Evolutionary conservation across 2,329 filamentous ascomycete species (phyloP), one percentile per base, ranked within the genome.

Genomic region (Pochonia chlamydosporia): DNA sequence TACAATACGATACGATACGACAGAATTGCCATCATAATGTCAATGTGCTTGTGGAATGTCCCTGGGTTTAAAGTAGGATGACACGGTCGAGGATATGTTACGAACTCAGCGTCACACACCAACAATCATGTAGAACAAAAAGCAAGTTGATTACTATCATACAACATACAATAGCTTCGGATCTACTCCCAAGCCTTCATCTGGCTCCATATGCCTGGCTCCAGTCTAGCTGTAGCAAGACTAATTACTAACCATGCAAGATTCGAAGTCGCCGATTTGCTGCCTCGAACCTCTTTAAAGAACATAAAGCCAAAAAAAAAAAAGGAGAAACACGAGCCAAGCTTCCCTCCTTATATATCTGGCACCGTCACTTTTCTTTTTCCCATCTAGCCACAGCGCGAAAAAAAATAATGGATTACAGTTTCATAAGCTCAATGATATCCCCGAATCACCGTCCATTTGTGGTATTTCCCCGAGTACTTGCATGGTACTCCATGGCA

Each of bases 381-480:
- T 36, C 37, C 18, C 13, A 30, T 42, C 47, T 46, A 40, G 24
- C 10, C 42, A 24, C 42, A 40, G 42, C 16, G 24, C 5, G n/a
- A n/a, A n/a, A 30, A 44, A 25, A 46, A 30, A 49, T 8, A 33
- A 11, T 3, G 11, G 35, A 39, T 39, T 31, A 33, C 33, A 43
- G 52, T 26, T 39, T 56, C 51, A 49, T 57, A 47, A 52, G 49
- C 55, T 53, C 50, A 48, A 54, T 52, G 50, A 54, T 54, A 54
- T 57, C 52, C 46, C 54, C 46, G 52, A 58, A 52, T 54, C 57
- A 43, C 51, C 51, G 7, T 26, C 33, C 40, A 33, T 26, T 13
- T 23, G 26, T 24, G 35, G 37, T 33, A 21, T 1, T 43, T 16
- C 21, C 25, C 25, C 16, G 13, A 1, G 18, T 21, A 16, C 11